Base-by-base conservation (phyloP, 306 rosid species). In the Vicia faba region DNA sequence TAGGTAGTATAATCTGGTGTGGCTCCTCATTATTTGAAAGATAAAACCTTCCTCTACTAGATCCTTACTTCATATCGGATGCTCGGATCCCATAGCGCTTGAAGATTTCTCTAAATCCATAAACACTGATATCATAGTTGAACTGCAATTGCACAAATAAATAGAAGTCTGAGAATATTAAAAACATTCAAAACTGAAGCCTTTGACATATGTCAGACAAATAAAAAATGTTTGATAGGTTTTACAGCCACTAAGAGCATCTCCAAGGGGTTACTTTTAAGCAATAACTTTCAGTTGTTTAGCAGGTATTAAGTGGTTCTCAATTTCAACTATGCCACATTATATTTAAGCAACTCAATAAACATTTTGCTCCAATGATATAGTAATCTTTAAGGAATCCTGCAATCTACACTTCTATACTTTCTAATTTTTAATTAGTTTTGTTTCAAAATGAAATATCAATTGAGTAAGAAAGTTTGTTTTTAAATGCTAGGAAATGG, bases 21-120 rank as follows among this genome's bases (percentile, higher is more conserved):
- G 62, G 41, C 45, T 35, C 29, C 36, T 66, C 68, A 25, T 49
- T 5, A 33, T 38, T 7, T 44, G 13, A 48, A 35, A 62, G 36
- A 74, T 51, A 19, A 39, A 61, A 68, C 66, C 12, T 44, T 71
- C 31, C 48, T 29, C 48, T 29, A 12, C 70, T 35, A 31, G 38
- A 64, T 41, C 66, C 61, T 79, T 70, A 84, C 64, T 83, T 83
- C 2, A 54, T 58, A 68, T 79, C 79, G 36, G 84, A 84, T 44
- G 89, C 38, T 69, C 20, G 54, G 51, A 89, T 70, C 36, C 89
- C 87, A 13, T 86, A 74, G 51, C 90, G 90, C 92, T 87, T 90
- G 84, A 93, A 88, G 81, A 84, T 86, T 79, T 93, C 96, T 78
- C 99, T 83, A 78, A 93, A 93, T 75, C 99, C 97, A 11, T 93